A percentile compares a stretch with the other conserved stretches of the same genome.
Evolutionary conservation across 768 basidiomycete genomes (phyloP).

Genomic region (Suillus luteus): DNA sequence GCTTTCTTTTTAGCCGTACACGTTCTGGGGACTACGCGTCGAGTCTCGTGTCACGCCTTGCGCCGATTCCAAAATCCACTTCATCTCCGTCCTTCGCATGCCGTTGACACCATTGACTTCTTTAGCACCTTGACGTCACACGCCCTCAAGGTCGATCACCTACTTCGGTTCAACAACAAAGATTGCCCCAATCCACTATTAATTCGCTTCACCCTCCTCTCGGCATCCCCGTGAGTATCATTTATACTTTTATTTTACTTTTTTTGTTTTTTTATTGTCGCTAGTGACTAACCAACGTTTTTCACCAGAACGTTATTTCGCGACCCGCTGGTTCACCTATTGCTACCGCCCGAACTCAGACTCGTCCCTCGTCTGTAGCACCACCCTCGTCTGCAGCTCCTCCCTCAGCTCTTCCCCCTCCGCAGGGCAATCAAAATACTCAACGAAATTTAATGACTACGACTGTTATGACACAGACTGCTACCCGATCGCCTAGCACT

Average conservation of each 20-base stretch:
- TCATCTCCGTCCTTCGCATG: slow-evolving; percentile 9
- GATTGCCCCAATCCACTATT: background rate
- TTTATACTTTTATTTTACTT: background rate
- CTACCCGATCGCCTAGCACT: background rate
- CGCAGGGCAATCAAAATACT: background rate
- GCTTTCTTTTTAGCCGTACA: background rate
- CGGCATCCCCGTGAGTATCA: slow-evolving; percentile 24
- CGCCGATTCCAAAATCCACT: background rate
- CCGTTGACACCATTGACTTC: slow-evolving; percentile 12
- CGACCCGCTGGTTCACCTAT: background rate
- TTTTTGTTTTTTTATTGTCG: background rate
- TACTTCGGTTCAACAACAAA: slow-evolving; percentile 5
- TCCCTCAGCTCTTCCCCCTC: too few species aligned
- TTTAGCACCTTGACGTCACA: slow-evolving; percentile 34
- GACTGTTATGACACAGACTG: background rate
- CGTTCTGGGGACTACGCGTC: background rate
- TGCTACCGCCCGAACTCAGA: background rate
- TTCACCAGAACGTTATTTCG: background rate
- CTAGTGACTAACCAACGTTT: slow-evolving; percentile 16
- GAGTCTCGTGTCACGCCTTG: background rate
- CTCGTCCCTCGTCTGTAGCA: background rate
- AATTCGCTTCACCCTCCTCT: background rate
- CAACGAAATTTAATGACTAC: slow-evolving; percentile 17
- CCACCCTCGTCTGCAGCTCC: background rate
- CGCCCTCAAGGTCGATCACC: slow-evolving; percentile 16